Base-by-base conservation (phyloP, 331 rosid species). In the Quercus tomentella region DNA sequence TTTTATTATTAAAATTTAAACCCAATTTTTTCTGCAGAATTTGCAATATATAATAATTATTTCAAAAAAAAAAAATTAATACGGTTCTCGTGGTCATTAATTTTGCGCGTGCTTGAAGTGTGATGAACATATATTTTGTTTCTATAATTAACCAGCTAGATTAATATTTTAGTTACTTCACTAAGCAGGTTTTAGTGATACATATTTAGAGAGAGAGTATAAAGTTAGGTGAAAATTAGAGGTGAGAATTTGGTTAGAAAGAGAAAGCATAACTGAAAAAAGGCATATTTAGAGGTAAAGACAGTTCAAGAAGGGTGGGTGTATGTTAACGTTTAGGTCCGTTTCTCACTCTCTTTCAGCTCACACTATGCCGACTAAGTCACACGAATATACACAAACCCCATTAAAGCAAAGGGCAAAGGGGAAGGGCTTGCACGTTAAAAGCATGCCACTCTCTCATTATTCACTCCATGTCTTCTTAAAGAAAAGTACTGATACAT, bases 341-440 rank as follows among this genome's bases (percentile, higher is more conserved):
- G 82, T 74, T 85, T 77, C 77, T 31, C 84, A 67, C 82, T 66
- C 81, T 43, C 73, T 75, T 63, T 81, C 74, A 31, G 49, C 49
- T 41, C 84, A 70, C 81, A 20, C 73, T 55, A 70, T 31, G 56
- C 20, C 80, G 51, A 51, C 33, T 23, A 62, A 56, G 80, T 18
- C 81, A 79, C 72, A 71, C 66, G 82, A 77, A 56, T 88, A 35
- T 63, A 78, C 80, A 81, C 83, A 77, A 76, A 41, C 49, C 54
- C 14, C 72, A 78, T 79, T 75, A 77, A 86, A 86, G 88, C 83
- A 84, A 89, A 84, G 86, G 80, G 14, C 3, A 41, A 41, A 41
- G 14, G 49, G 4, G 14, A 41, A 49, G 76, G 62, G 73, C 72
- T 74, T 78, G 86, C 97, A 89, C 91, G 89, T 89, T 89, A 80